phyloP scores from a whole-genome alignment of 1,139 yeast genomes.

The Yamadazyma spencermartinsiae region DNA sequence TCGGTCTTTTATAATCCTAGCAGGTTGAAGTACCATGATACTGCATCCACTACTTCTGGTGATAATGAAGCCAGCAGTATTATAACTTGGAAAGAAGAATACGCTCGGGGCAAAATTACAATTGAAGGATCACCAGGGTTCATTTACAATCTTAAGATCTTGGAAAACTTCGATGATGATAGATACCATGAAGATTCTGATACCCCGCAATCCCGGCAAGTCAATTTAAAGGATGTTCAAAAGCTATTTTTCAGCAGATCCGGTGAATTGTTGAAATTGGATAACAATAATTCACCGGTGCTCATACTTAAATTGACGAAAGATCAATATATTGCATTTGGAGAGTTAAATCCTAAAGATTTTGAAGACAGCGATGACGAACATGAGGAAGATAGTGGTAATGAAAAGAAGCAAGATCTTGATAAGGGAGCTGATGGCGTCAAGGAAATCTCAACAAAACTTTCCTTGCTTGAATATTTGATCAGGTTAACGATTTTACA shows the following conservation, averaged over 20 bases:
- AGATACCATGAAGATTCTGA: conserved; percentile 61
- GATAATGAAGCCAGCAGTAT: conserved; percentile 23
- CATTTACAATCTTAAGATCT: conserved; percentile 46
- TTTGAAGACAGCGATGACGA: conserved; percentile 27
- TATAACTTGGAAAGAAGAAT: conserved; percentile 75
- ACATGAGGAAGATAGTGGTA: conserved; percentile 27
- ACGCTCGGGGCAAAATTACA: conserved; percentile 53
- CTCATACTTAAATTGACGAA: conserved; percentile 52
- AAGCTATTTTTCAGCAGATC: conserved; percentile 73
- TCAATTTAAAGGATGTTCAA: conserved; percentile 46
- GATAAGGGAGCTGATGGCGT: conserved; percentile 8
- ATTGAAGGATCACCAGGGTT: conserved; percentile 25
- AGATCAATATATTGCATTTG: conserved; percentile 57
- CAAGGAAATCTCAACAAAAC: conserved; percentile 7
- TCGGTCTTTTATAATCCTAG: conserved; percentile 67
- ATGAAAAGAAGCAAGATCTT: conserved; percentile 15
- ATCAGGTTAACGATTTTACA: conserved; percentile 64
- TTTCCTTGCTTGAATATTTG: conserved; percentile 67
- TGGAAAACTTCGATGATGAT: conserved; percentile 69
- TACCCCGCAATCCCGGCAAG: conserved; percentile 29
- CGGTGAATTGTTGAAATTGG: conserved; percentile 64
- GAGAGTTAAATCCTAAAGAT: conserved; percentile 32
- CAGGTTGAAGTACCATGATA: conserved; percentile 35
- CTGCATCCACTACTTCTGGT: conserved; percentile 19
- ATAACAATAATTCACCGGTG: conserved; percentile 68